Evolutionary conservation across 306 rosid genomes (phyloP), one percentile per base, ranked within the genome.

Genomic region (Dalbergia oliveri): DNA sequence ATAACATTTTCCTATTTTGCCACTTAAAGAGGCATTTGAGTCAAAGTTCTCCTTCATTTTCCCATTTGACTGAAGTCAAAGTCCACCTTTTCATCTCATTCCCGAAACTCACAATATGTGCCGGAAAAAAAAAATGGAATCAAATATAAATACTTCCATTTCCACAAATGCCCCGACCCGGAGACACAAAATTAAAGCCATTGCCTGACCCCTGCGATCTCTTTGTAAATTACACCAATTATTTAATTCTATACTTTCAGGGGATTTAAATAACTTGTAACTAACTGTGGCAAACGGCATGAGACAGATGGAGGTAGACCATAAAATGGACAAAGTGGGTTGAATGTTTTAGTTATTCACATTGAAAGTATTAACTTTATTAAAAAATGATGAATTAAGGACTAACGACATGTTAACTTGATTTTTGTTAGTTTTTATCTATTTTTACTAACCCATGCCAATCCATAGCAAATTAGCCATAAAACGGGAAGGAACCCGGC

Each of bases 401-500:
- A n/a, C n/a, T n/a, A n/a, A n/a, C n/a, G n/a, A n/a, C n/a, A n/a
- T n/a, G n/a, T n/a, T n/a, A n/a, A n/a, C n/a, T n/a, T n/a, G n/a
- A n/a, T n/a, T n/a, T n/a, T n/a, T n/a, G n/a, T n/a, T n/a, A 21
- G 23, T 21, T 21, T 21, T 21, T 21, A 21, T 0, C 1, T 21
- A 21, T 21, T 21, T 21, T 21, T 21, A 21, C 23, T 1, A n/a
- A n/a, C n/a, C n/a, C n/a, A n/a, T n/a, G n/a, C n/a, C n/a, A n/a
- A n/a, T n/a, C n/a, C n/a, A n/a, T n/a, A n/a, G n/a, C n/a, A n/a
- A n/a, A n/a, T n/a, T n/a, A n/a, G 23, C 23, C 23, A 26, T 26
- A 26, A 26, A 26, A 26, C 1, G 3, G 3, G 31, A 26, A 0
- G 31, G 3, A 26, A 2, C 3, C 1, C 0, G 1, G 0, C 1